Percentiles rank a stretch among this genome's conserved stretches.
phyloP scores from a whole-genome alignment of 2,329 filamentous ascomycete genomes.

The Cordyceps pruinosa region DNA sequence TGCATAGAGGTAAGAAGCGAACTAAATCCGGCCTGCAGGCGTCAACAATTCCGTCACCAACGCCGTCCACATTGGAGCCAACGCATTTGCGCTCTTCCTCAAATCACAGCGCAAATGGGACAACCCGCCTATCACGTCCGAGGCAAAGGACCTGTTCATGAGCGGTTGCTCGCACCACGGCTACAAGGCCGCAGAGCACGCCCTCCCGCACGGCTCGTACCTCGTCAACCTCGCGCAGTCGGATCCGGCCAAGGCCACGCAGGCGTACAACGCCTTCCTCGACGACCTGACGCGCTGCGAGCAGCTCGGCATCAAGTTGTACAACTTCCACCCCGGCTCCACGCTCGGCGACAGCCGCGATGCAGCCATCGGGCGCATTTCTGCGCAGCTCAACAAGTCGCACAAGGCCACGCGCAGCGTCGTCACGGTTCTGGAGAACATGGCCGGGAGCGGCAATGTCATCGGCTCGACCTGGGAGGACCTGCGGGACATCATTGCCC shows the following conservation, averaged over 20 bases:
- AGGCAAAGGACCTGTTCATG: slow-evolving; percentile 63
- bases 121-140: slow-evolving; percentile 66
- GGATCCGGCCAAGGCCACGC: slow-evolving; percentile 69
- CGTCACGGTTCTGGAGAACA: slow-evolving; percentile 85
- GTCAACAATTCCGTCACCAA: slow-evolving; percentile 85
- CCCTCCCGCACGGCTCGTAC: slow-evolving; percentile 91
- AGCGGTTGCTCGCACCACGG: slow-evolving; percentile 58
- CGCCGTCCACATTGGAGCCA: slow-evolving; percentile 74
- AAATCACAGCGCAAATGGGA: slow-evolving; percentile 96
- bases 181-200: slow-evolving; percentile 65
- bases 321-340: slow-evolving; percentile 96
- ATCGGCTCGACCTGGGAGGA: slow-evolving; percentile 83
- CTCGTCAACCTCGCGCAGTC: slow-evolving; percentile 90
- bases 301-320: slow-evolving; percentile 77
- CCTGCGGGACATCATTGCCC: slow-evolving; percentile 72
- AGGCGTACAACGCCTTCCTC: slow-evolving; percentile 79
- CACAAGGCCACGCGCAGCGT: slow-evolving; percentile 71
- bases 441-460: slow-evolving; percentile 85
- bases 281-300: slow-evolving; percentile 87
- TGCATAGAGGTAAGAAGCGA: slow-evolving; percentile 11
- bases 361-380: slow-evolving; percentile 71
- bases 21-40: slow-evolving; percentile 40
- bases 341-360: slow-evolving; percentile 60
- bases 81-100: slow-evolving; percentile 89
- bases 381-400: slow-evolving; percentile 72